Percentiles rank a stretch among this genome's conserved stretches.
Conservation (phyloP, 352 stramenopile species). For the Globisporangium polare region DNA sequence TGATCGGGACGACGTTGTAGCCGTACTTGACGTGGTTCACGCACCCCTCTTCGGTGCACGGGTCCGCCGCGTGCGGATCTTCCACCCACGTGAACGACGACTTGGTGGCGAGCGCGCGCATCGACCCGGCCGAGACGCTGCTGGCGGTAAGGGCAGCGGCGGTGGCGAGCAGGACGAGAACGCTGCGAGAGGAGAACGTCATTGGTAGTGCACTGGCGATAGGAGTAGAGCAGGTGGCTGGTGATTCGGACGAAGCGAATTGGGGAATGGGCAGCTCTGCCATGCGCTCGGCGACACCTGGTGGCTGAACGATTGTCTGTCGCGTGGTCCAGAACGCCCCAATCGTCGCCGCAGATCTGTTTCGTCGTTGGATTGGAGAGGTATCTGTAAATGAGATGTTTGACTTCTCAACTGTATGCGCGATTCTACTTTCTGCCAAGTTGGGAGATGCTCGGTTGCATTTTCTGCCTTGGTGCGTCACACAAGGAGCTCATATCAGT, state of each 20-base stretch:
- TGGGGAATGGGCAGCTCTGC: conserved; percentile 10
- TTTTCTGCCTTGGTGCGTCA: conserved; percentile 4
- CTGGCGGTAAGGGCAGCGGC: not conserved
- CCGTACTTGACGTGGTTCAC: conserved; percentile 51
- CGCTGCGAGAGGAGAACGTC: not conserved
- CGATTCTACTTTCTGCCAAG: not conserved
- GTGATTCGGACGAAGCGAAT: conserved; percentile 11
- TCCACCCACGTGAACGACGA: conserved; percentile 36
- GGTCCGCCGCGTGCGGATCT: conserved; percentile 37
- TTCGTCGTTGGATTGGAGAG: not conserved
- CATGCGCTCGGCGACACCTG: no score
- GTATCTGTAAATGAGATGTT: not conserved
- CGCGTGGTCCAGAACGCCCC: no score
- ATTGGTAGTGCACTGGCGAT: not conserved
- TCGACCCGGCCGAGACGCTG: conserved; percentile 4
- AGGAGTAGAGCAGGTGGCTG: not conserved
- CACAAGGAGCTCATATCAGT: conserved; percentile 6
- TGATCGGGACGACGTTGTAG: conserved; percentile 42
- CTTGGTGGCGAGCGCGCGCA: conserved; percentile 10
- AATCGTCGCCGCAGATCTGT: no score
- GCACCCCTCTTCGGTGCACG: conserved; percentile 30
- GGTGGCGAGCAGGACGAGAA: conserved; percentile 1
- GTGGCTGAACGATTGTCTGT: no score
- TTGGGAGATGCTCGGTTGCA: not conserved
- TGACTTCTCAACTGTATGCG: not conserved